Evolutionary conservation across 768 basidiomycete species (phyloP), one percentile per base, ranked within the genome.

Genomic region (Hydnomerulius pinastri): DNA sequence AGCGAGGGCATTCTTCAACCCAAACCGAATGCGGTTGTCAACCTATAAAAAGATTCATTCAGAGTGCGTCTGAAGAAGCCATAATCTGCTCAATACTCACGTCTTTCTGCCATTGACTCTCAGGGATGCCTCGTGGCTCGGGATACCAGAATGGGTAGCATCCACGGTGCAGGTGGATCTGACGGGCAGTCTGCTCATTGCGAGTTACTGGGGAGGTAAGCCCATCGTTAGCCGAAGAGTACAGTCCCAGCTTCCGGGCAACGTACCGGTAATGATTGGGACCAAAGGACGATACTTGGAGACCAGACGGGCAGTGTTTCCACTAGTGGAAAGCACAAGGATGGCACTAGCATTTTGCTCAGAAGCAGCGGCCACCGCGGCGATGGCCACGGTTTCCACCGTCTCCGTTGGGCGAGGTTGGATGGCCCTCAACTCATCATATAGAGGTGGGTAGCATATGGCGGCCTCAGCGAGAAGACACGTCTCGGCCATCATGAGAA

Each of bases 401-500:
- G 97, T 98, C 63, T 86, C 86, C 29, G 96, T 98, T 32, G 97
- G 97, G 46, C 90, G 86, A 50, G 83, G 77, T 53, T 92, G 89
- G 57, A 88, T 78, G 33, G 78, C 70, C 52, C 85, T 83, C 55
- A 98, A 76, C 60, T 96, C 92, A 64, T 97, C 91, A 66, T 91
- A 98, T 44, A 98, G 75, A 51, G 94, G 90, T 35, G 92, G 91
- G 67, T 98, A 95, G 77, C 91, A 94, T 71, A 96, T 92, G 28
- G 96, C 88, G 40, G 88, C 82, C 74, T 99, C 97, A 50, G 97
- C 96, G 56, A 99, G 87, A 63, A 93, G 80, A 69, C 96, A 98
- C 3, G 95, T 98, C 78, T 99, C 97, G 45, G 96, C 97, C 97
- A 99, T 99, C 96, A 98, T 96, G 61, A 93, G 81, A 57, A 99